Evolutionary conservation across 108 stramenopile species (phyloP), one percentile per base, ranked within the genome.

Genomic region (Stephanodiscus triporus): DNA sequence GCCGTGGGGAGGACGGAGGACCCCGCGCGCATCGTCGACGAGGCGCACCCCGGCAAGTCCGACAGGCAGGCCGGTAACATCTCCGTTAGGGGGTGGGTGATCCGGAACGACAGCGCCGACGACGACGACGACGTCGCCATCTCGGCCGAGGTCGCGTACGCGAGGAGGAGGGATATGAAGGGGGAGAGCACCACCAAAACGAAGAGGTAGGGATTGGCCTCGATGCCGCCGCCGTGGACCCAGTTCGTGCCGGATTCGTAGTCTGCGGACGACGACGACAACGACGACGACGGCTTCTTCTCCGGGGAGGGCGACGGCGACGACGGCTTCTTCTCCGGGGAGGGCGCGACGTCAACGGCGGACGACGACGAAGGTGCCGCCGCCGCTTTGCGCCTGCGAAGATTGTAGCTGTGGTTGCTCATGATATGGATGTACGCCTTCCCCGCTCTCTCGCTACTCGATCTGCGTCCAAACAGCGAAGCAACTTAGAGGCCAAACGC

Each of bases 161-260:
- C 84, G 10, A 87, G 56, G 49, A 87, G 77, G 23, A 87, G 67
- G 27, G 84, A 84, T 40, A 85, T 70, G 60, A 87, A 85, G 27
- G 86, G 86, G 66, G 86, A 77, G 10, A 80, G 66, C 6, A 87
- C 48, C 45, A 84, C 17, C 43, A 87, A 57, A 0, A 60, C 84
- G 61, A 87, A 87, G 23, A 87, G 69, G 61, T 82, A 85, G n/a
- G 86, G 84, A 47, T 87, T 84, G 14, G 84, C 72, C 55, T 87
- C 86, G 62, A 87, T 80, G 29, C 86, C 86, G 26, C 81, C 86
- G 6, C 54, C 77, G 65, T 81, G 76, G 16, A 87, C 86, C 74
- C 78, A 85, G 50, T 87, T 87, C 2, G 86, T 87, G 48, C 86
- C 86, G 11, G 78, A 76, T 54, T 84, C 71, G 63, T 84, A 84